Evolutionary conservation across 345 rosid species (phyloP).

Genomic region (Eucalyptus globulus): DNA sequence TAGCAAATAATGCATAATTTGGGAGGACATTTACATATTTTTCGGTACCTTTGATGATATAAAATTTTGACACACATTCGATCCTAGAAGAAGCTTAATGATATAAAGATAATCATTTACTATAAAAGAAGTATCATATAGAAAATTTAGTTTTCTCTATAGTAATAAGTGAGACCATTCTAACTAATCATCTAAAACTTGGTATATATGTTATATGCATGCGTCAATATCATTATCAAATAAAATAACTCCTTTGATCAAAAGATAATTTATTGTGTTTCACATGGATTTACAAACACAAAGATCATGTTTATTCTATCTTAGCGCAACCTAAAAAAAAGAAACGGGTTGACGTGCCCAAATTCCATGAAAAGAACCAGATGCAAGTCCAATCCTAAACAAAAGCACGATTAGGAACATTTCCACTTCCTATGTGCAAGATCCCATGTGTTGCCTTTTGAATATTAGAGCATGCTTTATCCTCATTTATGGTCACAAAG

Average conservation of each 20-base stretch:
- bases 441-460: not conserved
- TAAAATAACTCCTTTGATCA: not conserved
- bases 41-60: not conserved
- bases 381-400: not conserved
- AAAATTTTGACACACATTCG: not conserved
- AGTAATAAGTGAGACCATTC: not conserved
- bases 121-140: not conserved
- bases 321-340: not conserved
- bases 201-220: not conserved
- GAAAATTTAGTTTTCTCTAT: not conserved
- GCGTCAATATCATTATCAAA: not conserved
- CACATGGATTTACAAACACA: not conserved
- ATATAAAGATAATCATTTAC: not conserved
- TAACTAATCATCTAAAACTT: not conserved
- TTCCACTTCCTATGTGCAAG: not conserved
- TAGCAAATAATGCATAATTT: not conserved
- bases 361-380: not conserved
- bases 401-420: not conserved
- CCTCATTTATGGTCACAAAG: not conserved
- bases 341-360: not conserved
- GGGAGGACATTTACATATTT: not conserved
- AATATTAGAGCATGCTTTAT: not conserved
- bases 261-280: not conserved
- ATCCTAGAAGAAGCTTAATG: not conserved
- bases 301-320: not conserved